These are phyloP conservation scores for Beauveria sp. DNA, from an alignment of 2,329 filamentous ascomycete genomes.

Conservation along the genomic window DNA sequence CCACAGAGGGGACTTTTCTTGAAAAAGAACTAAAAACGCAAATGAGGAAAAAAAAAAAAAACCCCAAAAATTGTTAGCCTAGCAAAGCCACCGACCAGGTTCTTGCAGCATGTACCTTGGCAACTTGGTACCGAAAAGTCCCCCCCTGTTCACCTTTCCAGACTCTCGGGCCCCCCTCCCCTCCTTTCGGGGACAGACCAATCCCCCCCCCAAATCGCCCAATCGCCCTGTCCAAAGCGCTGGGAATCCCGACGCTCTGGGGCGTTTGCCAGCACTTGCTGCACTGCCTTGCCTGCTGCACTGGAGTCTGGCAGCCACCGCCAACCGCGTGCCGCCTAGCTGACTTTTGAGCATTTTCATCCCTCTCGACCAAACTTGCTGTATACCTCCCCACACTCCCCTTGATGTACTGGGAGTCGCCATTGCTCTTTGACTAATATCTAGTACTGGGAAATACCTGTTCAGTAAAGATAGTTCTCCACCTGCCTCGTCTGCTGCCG, in stretches of 20 bases:
- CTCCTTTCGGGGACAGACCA: not conserved
- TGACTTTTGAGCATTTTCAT: not conserved
- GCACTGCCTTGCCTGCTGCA: not conserved
- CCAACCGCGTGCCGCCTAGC: not conserved
- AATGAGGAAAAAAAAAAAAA: not conserved
- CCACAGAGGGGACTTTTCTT: too few species aligned
- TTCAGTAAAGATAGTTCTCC: not conserved
- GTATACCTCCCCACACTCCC: not conserved
- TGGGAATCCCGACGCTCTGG: conserved; percentile 8
- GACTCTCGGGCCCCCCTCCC: conserved; percentile 10
- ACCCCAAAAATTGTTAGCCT: not conserved
- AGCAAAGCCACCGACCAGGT: not conserved
- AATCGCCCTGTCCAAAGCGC: conserved; percentile 4
- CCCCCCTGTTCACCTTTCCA: conserved; percentile 7
- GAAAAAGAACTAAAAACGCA: too few species aligned
- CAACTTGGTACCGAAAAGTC: not conserved
- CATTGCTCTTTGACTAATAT: not conserved
- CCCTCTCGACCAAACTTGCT: not conserved
- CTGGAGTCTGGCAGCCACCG: not conserved
- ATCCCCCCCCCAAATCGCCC: not conserved
- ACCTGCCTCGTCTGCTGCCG: not conserved
- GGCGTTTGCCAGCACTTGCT: not conserved
- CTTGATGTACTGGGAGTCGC: too few species aligned
- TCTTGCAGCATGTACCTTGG: not conserved
- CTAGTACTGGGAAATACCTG: not conserved